These are phyloP conservation scores for Senna tora DNA, from an alignment of 306 rosid species.

Conservation along the genomic window DNA sequence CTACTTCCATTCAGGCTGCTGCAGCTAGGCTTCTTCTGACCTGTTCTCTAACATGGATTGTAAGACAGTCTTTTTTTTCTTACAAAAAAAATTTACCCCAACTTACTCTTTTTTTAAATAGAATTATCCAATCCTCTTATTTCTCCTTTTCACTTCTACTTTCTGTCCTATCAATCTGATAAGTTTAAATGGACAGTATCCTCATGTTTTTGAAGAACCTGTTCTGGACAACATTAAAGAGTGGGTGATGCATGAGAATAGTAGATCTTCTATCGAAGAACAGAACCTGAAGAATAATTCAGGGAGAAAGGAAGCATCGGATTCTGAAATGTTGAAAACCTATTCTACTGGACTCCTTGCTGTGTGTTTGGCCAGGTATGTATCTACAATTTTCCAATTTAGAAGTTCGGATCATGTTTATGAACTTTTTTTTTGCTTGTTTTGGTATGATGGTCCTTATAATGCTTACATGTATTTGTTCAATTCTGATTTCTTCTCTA, in stretches of 20 bases:
- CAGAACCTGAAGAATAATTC: slow-evolving; percentile 57
- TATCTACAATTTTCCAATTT: not conserved
- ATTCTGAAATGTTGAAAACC: slow-evolving; percentile 87
- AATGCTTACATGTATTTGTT: slow-evolving; percentile 27
- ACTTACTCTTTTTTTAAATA: not conserved
- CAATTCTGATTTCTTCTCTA: slow-evolving; percentile 9
- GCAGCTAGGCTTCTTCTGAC: slow-evolving; percentile 72
- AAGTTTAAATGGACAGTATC: slow-evolving; percentile 67
- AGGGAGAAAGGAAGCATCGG: slow-evolving; percentile 66
- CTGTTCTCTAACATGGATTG: slow-evolving; percentile 88
- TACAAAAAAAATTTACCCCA: not conserved
- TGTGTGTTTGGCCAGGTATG: slow-evolving; percentile 78
- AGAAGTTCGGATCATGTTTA: slow-evolving; percentile 7
- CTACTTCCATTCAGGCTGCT: slow-evolving; percentile 75
- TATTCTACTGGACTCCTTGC: slow-evolving; percentile 94
- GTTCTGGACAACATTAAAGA: slow-evolving; percentile 73
- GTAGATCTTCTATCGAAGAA: slow-evolving; percentile 53
- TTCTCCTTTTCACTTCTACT: not conserved
- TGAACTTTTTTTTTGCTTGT: not conserved
- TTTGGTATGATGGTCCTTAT: too few species aligned
- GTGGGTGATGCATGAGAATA: slow-evolving; percentile 79
- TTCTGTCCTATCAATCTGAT: slow-evolving; percentile 32
- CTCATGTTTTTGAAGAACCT: slow-evolving; percentile 88
- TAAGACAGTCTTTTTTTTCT: slow-evolving; percentile 48
- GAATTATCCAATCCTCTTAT: not conserved